Percentiles rank a stretch among this genome's conserved stretches.
Conservation (phyloP, 2,329 filamentous ascomycete species). For the Xylaria sp. region DNA sequence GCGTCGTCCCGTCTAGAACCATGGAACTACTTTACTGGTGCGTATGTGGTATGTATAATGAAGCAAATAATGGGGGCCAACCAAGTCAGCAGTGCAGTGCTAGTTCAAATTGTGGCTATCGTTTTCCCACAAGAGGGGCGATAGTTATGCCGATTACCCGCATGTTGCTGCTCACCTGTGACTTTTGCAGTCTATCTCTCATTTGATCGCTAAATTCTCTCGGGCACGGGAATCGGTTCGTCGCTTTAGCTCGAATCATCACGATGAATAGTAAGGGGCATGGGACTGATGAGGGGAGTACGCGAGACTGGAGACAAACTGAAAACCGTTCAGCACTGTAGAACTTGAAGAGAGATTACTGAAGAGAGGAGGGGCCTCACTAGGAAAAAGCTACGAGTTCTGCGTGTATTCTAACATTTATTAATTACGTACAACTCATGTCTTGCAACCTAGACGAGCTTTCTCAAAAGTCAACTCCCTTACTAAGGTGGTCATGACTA, state of each 20-base stretch:
- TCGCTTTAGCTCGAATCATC: background rate
- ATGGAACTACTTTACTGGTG: background rate
- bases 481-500: background rate
- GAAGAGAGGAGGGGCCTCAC: background rate
- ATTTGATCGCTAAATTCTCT: background rate
- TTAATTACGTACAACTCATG: constrained; percentile 11
- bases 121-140: background rate
- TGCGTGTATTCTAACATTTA: background rate
- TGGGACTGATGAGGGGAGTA: background rate
- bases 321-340: background rate
- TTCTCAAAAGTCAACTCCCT: background rate
- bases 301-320: background rate
- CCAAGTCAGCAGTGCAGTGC: constrained; percentile 2
- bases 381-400: background rate
- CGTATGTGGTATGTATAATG: background rate
- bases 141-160: constrained; percentile 7
- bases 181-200: background rate
- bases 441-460: background rate
- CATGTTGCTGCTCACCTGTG: background rate
- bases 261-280: background rate
- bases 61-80: background rate
- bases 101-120: background rate
- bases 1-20: background rate
- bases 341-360: background rate
- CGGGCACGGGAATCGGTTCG: background rate